A percentile compares a stretch with the other conserved stretches of the same genome.
Conservation (phyloP, 495 filamentous ascomycete genomes). For the Trichocladium antarcticum region DNA sequence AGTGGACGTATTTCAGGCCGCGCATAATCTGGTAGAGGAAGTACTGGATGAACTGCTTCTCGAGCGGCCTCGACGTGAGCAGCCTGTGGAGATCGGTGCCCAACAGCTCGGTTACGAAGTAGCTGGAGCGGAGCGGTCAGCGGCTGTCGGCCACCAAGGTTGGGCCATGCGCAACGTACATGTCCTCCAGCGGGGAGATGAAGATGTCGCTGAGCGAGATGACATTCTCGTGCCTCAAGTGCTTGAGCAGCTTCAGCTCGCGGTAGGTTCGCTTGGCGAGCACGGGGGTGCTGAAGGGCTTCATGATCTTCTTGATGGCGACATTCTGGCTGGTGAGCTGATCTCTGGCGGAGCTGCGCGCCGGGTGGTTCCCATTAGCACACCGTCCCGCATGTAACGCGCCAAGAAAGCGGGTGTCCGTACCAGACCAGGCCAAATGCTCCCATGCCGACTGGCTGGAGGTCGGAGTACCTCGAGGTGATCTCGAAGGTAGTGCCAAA, state of each 20-base stretch:
- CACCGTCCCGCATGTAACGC: neutral
- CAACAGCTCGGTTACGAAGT: constrained; percentile 95
- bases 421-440: constrained; percentile 98
- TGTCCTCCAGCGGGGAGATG: constrained; percentile 96
- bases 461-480: constrained; percentile 94
- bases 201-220: constrained; percentile 99
- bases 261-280: constrained; percentile 95
- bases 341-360: constrained; percentile 79
- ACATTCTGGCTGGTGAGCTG: constrained; percentile 92
- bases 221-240: constrained; percentile 94
- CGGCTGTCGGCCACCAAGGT: neutral
- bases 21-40: constrained; percentile 98
- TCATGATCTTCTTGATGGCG: constrained; percentile 99
- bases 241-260: constrained; percentile 94
- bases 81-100: constrained; percentile 94
- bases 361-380: neutral
- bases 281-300: constrained; percentile 97
- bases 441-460: constrained; percentile 98
- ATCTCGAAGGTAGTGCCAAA: constrained; percentile 99
- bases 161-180: constrained; percentile 47
- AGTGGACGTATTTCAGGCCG: constrained; percentile 97
- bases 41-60: constrained; percentile 99
- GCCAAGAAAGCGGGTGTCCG: constrained; percentile 15
- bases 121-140: constrained; percentile 45
- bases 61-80: constrained; percentile 85